Base-by-base conservation (phyloP, 495 filamentous ascomycete species). In the Talaromyces liani region DNA sequence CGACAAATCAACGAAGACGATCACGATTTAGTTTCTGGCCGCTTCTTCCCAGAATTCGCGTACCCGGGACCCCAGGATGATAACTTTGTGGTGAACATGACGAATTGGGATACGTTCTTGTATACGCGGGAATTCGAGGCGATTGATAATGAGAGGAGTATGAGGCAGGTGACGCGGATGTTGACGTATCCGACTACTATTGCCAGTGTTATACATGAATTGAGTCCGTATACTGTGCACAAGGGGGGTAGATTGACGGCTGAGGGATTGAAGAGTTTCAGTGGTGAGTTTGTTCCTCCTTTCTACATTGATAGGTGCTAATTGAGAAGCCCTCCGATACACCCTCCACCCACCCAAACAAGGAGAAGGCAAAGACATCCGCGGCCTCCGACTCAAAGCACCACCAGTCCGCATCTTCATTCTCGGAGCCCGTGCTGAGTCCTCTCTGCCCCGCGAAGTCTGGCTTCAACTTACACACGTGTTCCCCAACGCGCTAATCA, bases 1-100 rank as follows among this genome's bases (percentile, higher is more conserved):
- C 81, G 87, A 58, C 85, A 98, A 76, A 91, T 93, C 73, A 99
- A 99, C 68, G 94, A 99, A 77, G 94, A 99, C 69, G 95, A 98
- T 70, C 94, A 99, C 72, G 94, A 99, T 71, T 77, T 99, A 63
- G 84, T 88, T 24, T 93, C 89, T 31, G 93, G 93, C 18, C 85
- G 94, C 12, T 89, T 90, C 75, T 98, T 98, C 75, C 89, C 89
- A 27, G 95, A 99, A 73, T 97, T 97, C 73, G 82, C 91, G 59
- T 97, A 96, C 71, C 91, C 94, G 0, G 89, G 85, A 4, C 82
- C 85, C 31, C 93, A 97, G 76, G 87, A 95, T 73, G 93, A 97
- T 63, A 93, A 96, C 70, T 89, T 89, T 58, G 78, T 93, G 66
- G 84, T 96, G 60, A 99, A 99, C 78, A 93, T 98, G 89, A 96